phyloP scores from a whole-genome alignment of 306 rosid genomes.

The Mimosa pudica region DNA sequence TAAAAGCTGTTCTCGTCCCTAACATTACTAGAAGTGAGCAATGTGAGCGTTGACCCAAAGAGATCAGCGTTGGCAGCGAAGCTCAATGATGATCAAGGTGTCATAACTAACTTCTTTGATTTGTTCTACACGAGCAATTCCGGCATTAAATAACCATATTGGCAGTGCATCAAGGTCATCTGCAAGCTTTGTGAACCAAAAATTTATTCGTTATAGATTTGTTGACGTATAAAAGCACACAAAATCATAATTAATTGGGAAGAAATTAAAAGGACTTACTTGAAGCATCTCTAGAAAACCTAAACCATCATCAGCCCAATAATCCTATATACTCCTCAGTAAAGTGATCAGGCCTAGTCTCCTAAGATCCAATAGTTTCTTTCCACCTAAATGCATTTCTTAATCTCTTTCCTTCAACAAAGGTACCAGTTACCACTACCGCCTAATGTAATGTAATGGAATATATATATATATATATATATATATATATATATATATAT shows the following conservation, averaged over 20 bases:
- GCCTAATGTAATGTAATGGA: conserved; percentile 52
- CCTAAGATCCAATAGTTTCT: conserved; percentile 36
- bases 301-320: conserved; percentile 96
- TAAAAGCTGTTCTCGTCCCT: conserved; percentile 70
- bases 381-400: conserved; percentile 97
- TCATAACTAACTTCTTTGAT: too few species aligned
- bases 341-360: conserved; percentile 93
- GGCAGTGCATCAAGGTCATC: conserved; percentile 81
- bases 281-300: conserved; percentile 92
- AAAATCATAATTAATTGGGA: background rate
- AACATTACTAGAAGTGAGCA: conserved; percentile 27
- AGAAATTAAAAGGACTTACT: conserved; percentile 45
- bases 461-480: too few species aligned
- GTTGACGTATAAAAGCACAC: background rate
- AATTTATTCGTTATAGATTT: background rate
- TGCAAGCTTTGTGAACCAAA: conserved; percentile 61
- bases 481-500: too few species aligned
- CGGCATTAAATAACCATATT: conserved; percentile 88
- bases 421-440: too few species aligned
- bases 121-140: conserved; percentile 77
- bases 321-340: conserved; percentile 94
- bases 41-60: conserved; percentile 31
- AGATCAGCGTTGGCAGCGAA: conserved; percentile 27
- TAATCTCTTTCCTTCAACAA: conserved; percentile 87
- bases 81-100: conserved; percentile 13